These are phyloP conservation scores for Irpex sp. DNA, from an alignment of 1,284 basidiomycete species.

Conservation along the genomic window DNA sequence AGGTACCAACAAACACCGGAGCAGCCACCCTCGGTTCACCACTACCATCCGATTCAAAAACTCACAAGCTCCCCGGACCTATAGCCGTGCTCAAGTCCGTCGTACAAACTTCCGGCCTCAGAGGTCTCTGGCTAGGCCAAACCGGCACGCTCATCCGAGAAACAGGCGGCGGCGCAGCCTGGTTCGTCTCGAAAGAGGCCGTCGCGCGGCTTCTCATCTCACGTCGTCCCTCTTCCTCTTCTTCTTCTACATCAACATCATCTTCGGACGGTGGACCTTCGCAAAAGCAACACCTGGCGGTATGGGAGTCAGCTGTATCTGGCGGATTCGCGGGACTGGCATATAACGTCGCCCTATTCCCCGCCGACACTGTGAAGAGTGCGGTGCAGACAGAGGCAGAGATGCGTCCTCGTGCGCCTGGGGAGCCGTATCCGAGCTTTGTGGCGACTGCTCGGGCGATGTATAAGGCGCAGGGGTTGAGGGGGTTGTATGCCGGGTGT, in stretches of 20 bases:
- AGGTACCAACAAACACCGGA: conserved; percentile 21
- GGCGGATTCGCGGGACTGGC: conserved; percentile 86
- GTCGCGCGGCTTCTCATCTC: conserved; percentile 56
- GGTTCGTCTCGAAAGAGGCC: conserved; percentile 86
- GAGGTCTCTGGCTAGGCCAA: conserved; percentile 86
- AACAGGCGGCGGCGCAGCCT: conserved; percentile 82
- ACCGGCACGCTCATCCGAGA: conserved; percentile 85
- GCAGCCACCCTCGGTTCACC: not conserved
- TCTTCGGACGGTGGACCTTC: conserved; percentile 13
- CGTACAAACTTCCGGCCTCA: conserved; percentile 63
- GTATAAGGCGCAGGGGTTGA: conserved; percentile 74
- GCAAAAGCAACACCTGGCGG: conserved; percentile 51
- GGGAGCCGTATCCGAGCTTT: conserved; percentile 52
- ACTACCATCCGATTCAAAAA: conserved; percentile 19
- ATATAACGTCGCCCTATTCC: conserved; percentile 87
- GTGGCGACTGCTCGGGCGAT: conserved; percentile 70
- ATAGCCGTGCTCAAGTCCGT: conserved; percentile 64
- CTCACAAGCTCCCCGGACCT: conserved; percentile 52
- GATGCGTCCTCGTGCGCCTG: conserved; percentile 51
- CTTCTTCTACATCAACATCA: not conserved
- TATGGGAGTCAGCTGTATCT: conserved; percentile 81
- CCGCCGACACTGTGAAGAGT: conserved; percentile 93
- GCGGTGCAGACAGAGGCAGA: conserved; percentile 95
- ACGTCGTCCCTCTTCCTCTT: conserved; percentile 26
- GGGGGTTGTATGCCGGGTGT: conserved; percentile 93